phyloP scores from a whole-genome alignment of 345 rosid genomes.

The Aquilaria yunnanensis region DNA sequence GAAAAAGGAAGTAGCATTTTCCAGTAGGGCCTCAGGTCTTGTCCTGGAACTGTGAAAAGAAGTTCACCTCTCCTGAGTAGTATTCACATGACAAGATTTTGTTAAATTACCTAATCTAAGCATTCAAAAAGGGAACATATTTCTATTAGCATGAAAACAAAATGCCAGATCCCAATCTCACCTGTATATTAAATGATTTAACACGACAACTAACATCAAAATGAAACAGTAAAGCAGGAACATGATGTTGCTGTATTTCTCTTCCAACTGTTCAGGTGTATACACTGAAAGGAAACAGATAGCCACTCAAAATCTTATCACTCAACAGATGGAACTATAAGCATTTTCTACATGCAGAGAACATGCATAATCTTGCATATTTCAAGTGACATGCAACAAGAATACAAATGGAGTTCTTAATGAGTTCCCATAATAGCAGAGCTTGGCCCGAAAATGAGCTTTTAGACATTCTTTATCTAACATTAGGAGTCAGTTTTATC shows the following conservation, averaged over 20 bases:
- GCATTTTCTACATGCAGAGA: too few species aligned
- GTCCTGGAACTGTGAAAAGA: conserved; percentile 55
- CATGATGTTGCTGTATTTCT: conserved; percentile 79
- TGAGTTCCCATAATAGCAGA: too few species aligned
- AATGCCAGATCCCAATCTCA: conserved; percentile 20
- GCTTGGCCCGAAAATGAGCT: too few species aligned
- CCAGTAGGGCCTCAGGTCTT: conserved; percentile 81
- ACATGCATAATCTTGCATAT: too few species aligned
- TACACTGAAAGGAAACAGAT: conserved; percentile 50
- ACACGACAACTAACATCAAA: conserved; percentile 62
- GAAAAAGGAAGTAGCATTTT: conserved; percentile 89
- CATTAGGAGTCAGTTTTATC: too few species aligned
- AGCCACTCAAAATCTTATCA: too few species aligned
- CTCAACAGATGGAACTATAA: too few species aligned
- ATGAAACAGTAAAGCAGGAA: conserved; percentile 86
- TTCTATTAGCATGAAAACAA: neutral
- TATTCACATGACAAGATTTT: conserved; percentile 2
- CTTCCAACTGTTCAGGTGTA: conserved; percentile 94
- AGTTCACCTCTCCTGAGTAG: conserved; percentile 84
- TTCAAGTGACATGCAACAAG: too few species aligned
- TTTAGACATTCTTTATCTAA: too few species aligned
- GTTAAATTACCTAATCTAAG: neutral
- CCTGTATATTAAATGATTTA: conserved; percentile 80
- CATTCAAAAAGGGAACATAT: neutral
- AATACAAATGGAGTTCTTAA: too few species aligned